Evolutionary conservation across 2,329 filamentous ascomycete species (phyloP), one percentile per base, ranked within the genome.

Genomic region (Westerdykella aurantiaca): DNA sequence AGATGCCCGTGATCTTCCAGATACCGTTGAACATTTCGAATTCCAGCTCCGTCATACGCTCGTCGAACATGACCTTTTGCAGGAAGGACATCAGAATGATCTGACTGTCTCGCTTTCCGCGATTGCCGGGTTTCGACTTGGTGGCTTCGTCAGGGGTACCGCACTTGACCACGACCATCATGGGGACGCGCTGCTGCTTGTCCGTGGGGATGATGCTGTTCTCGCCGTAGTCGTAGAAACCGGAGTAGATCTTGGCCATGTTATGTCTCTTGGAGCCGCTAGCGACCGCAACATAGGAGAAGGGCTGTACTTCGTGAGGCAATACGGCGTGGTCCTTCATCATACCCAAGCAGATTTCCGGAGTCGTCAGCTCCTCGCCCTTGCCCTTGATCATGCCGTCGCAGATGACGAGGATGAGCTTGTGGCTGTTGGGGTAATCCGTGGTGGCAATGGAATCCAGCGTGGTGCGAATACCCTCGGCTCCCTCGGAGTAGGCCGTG

Each of bases 51-150:
- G 94, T 98, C 93, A 98, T 98, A 49, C 93, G 86, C 72, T 98
- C 94, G 66, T 98, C 93, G 60, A 98, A 98, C 93, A 98, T 98
- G 63, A 98, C 93, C 74, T 98, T 98, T 66, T 98, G 93, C 56
- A 98, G 74, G 78, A 98, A 98, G 5, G 90, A 96, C 93, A 98
- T 98, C 54, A 98, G 78, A 57, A 98, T 93, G 62, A 98, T 96
- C 69, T 98, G 93, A 74, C 88, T 95, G 77, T 98, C 93, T 66
- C 93, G 88, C 77, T 98, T 98, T 70, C 93, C 94, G 71, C 93
- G 82, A 71, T 98, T 98, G 58, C 93, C 93, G 11, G 94, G 88
- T 71, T 98, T 98, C 45, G 85, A 78, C 57, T 85, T 85, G 34
- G 70, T 75, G 25, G 81, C 78, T 71, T 98, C 93, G 43, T 88